Conservation (phyloP, 257 asterid species). For the Solanum boliviense region DNA sequence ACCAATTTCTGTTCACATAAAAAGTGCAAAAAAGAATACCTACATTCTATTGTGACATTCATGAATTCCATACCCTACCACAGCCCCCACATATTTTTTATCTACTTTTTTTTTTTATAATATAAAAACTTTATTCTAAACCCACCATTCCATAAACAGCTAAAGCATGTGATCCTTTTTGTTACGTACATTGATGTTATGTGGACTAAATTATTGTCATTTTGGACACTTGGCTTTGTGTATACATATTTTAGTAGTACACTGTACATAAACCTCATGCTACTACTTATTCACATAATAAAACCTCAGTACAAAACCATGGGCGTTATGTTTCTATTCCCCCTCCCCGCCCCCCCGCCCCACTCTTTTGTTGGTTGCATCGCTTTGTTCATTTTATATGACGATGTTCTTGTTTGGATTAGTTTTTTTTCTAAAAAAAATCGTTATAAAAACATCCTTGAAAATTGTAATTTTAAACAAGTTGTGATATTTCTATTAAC, state of each 20-base stretch:
- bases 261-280: not conserved
- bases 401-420: not conserved
- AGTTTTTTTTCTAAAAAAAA: fast-evolving
- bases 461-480: not conserved
- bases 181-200: not conserved
- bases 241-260: not conserved
- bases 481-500: not conserved
- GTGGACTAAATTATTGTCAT: constrained; percentile 4
- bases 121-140: not conserved
- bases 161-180: constrained; percentile 5
- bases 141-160: constrained; percentile 2
- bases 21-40: not conserved
- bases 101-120: not conserved
- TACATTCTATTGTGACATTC: not conserved
- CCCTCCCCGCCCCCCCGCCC: too few relatives aligned
- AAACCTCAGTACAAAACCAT: not conserved
- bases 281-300: not conserved
- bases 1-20: not conserved
- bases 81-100: not conserved
- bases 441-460: not conserved
- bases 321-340: not conserved
- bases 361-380: not conserved
- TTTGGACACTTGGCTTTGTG: not conserved
- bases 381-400: not conserved
- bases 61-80: not conserved